Evolutionary conservation across 116 monocot genomes (phyloP).

Genomic region (Zostera marina): DNA sequence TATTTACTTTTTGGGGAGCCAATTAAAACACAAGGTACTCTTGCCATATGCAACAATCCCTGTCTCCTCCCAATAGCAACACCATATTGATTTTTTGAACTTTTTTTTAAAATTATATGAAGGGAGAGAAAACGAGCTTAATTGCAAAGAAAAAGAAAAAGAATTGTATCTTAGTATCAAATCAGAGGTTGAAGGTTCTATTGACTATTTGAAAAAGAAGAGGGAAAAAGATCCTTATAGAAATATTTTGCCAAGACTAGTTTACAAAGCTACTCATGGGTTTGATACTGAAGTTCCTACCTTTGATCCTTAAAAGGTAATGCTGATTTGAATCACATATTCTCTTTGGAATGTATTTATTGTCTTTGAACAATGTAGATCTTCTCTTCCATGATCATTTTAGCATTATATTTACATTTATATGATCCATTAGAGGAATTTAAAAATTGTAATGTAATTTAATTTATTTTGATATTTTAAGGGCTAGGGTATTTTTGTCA

Average conservation of each 20-base stretch:
- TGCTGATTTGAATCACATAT: constrained; percentile 9
- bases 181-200: constrained; percentile 45
- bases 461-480: no score
- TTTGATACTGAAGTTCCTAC: constrained; percentile 33
- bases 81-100: no score
- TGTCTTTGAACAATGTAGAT: constrained; percentile 24
- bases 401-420: constrained; percentile 13
- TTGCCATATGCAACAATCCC: neutral
- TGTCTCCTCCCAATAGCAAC: no score
- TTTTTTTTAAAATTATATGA: neutral
- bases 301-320: constrained; percentile 26
- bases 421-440: constrained; percentile 13
- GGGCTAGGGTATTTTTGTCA: no score
- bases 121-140: neutral
- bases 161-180: constrained; percentile 16
- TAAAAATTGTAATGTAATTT: constrained; percentile 15
- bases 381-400: constrained; percentile 23
- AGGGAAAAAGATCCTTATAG: constrained; percentile 37
- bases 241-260: constrained; percentile 34
- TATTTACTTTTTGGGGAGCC: constrained; percentile 61
- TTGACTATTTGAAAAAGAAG: constrained; percentile 30
- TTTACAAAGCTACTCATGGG: constrained; percentile 41
- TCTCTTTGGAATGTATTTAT: no score
- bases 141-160: neutral
- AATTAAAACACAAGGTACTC: constrained; percentile 42